These are phyloP conservation scores for Artemisia tridentata DNA, from an alignment of 129 eudicot genomes.

Conservation along the genomic window DNA sequence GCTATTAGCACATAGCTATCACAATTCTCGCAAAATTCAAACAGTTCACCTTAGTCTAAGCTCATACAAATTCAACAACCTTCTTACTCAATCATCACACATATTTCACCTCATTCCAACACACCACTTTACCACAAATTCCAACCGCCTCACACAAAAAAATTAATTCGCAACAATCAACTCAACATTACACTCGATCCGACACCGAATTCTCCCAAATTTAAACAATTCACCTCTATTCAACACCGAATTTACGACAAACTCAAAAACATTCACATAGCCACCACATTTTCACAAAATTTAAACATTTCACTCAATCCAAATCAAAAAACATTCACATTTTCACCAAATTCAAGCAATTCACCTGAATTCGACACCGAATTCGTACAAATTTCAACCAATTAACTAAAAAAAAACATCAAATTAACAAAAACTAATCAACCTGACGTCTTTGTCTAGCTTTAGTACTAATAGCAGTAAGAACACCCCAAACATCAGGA, in stretches of 20 bases:
- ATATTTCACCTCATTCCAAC: constrained; percentile 16
- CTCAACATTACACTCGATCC: not conserved
- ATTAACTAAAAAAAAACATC: not conserved
- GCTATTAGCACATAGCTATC: not conserved
- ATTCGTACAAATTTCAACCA: not conserved
- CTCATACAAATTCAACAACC: not conserved
- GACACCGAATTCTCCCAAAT: not conserved
- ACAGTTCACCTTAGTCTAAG: not conserved
- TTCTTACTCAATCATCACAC: not conserved
- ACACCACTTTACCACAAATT: not conserved
- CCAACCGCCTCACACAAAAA: not conserved
- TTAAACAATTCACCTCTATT: not conserved
- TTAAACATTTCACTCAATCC: not conserved
- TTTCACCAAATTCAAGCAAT: not conserved
- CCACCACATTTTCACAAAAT: not conserved
- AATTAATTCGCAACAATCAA: not conserved
- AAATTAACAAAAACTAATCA: constrained; percentile 1
- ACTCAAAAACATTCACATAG: not conserved
- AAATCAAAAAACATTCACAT: too few species aligned
- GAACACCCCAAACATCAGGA: constrained; percentile 90
- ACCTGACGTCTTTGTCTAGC: constrained; percentile 92
- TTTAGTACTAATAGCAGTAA: constrained; percentile 81
- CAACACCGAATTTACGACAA: not conserved
- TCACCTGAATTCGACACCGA: not conserved
- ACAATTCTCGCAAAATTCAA: not conserved